Conservation (phyloP, 257 asterid species). For the Pogostemon cablin region DNA sequence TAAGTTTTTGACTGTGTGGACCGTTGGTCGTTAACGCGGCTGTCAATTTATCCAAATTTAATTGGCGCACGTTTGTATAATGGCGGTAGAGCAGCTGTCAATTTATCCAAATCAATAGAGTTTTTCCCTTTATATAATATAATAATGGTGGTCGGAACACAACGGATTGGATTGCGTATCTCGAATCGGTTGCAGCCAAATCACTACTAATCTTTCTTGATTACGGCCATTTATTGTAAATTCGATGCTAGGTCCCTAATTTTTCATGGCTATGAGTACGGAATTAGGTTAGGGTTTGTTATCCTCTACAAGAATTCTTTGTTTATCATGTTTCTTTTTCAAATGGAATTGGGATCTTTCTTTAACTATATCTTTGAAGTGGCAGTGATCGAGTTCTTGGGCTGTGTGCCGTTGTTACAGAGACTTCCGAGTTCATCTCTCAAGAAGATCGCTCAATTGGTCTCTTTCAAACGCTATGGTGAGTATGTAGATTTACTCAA, state of each 20-base stretch:
- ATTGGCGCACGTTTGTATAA: too few relatives aligned
- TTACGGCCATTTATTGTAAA: background rate
- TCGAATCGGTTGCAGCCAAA: background rate
- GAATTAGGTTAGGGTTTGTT: constrained; percentile 32
- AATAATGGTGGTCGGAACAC: background rate
- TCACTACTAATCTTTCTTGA: background rate
- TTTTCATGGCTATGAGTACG: constrained; percentile 31
- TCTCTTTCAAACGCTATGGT: constrained; percentile 68
- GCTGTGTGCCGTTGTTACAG: constrained; percentile 90
- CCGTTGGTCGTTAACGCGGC: too few relatives aligned
- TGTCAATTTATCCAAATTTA: too few relatives aligned
- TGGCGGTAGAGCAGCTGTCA: too few relatives aligned
- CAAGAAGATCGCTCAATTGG: constrained; percentile 68
- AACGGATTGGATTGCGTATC: background rate
- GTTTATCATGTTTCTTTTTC: background rate
- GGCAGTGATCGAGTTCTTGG: constrained; percentile 87
- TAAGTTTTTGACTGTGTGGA: too few relatives aligned
- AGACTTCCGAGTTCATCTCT: constrained; percentile 81
- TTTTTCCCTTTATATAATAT: too few relatives aligned
- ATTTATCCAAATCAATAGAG: too few relatives aligned
- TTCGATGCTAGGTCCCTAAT: background rate
- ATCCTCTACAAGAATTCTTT: background rate
- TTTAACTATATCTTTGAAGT: background rate
- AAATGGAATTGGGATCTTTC: background rate
- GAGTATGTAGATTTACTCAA: background rate